These are phyloP conservation scores for Tylopilus plumbeoviolaceoides DNA, from an alignment of 768 basidiomycete genomes.

Conservation along the genomic window DNA sequence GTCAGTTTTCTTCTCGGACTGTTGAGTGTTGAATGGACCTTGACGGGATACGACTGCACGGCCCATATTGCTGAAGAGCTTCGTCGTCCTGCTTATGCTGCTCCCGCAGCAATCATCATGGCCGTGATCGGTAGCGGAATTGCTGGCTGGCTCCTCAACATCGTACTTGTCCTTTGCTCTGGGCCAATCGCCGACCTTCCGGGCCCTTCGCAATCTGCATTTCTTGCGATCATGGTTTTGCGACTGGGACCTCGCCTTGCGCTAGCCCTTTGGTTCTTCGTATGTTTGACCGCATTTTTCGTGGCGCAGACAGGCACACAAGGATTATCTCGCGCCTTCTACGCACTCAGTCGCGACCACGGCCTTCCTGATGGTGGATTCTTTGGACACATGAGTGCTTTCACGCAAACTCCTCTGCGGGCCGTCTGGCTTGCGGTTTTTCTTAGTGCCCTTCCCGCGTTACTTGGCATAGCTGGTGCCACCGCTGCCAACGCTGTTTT, in stretches of 20 bases:
- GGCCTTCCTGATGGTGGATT: conserved; percentile 56
- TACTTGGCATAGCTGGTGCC: conserved; percentile 50
- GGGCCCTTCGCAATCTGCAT: conserved; percentile 49
- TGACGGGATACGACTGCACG: conserved; percentile 33
- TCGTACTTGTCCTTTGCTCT: conserved; percentile 55
- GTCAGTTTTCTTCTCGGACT: conserved; percentile 44
- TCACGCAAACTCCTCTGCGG: conserved; percentile 52
- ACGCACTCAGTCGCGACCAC: conserved; percentile 53
- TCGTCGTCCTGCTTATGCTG: conserved; percentile 47
- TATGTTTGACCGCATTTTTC: conserved; percentile 60
- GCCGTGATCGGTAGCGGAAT: conserved; percentile 44
- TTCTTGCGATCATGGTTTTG: conserved; percentile 53
- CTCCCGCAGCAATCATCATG: conserved; percentile 41
- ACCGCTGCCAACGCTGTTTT: conserved; percentile 56
- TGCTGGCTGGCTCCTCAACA: conserved; percentile 63
- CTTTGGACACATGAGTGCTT: conserved; percentile 45
- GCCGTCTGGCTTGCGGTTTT: conserved; percentile 52
- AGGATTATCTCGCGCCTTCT: conserved; percentile 54
- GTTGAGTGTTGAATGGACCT: conserved; percentile 48
- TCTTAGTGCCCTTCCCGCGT: conserved; percentile 39
- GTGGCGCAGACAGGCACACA: conserved; percentile 50
- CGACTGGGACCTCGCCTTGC: conserved; percentile 50
- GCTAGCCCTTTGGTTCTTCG: conserved; percentile 53
- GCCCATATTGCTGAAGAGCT: conserved; percentile 42
- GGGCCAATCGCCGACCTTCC: conserved; percentile 47